Evolutionary conservation across 257 asterid species (phyloP).

Genomic region (Nicotiana knightiana): DNA sequence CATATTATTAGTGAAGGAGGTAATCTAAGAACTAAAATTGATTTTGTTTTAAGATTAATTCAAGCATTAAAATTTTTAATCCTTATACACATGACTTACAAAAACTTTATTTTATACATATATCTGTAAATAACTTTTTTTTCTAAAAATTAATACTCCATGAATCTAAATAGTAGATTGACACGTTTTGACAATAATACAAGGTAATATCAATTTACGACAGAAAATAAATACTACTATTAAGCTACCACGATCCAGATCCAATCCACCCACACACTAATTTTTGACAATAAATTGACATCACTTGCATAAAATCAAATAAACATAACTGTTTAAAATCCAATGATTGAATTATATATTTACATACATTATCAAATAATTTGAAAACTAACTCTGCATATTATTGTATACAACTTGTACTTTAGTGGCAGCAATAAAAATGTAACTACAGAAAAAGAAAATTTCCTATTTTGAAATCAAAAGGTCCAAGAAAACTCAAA

Average conservation of each 20-base stretch:
- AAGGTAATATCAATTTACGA: background rate
- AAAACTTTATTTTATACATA: no score
- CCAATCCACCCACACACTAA: background rate
- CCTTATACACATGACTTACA: background rate
- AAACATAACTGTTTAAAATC: background rate
- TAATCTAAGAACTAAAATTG: no score
- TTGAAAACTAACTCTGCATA: no score
- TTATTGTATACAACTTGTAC: no score
- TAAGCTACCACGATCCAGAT: background rate
- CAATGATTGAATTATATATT: background rate
- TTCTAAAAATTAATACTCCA: no score
- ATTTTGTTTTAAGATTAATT: background rate
- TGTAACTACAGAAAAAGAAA: background rate
- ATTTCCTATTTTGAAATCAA: background rate
- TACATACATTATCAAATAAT: background rate
- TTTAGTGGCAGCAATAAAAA: background rate
- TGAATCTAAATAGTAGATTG: no score
- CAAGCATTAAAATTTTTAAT: background rate
- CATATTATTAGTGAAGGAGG: background rate
- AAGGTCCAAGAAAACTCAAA: no score
- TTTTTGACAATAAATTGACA: background rate
- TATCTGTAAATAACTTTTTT: no score
- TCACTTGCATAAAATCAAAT: no score
- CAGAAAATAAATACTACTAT: background rate
- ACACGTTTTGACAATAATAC: background rate